Percentiles rank a stretch among this genome's conserved stretches.
These are phyloP conservation scores for Lojkania enalia DNA, from an alignment of 2,329 filamentous ascomycete genomes.

Conservation along the genomic window DNA sequence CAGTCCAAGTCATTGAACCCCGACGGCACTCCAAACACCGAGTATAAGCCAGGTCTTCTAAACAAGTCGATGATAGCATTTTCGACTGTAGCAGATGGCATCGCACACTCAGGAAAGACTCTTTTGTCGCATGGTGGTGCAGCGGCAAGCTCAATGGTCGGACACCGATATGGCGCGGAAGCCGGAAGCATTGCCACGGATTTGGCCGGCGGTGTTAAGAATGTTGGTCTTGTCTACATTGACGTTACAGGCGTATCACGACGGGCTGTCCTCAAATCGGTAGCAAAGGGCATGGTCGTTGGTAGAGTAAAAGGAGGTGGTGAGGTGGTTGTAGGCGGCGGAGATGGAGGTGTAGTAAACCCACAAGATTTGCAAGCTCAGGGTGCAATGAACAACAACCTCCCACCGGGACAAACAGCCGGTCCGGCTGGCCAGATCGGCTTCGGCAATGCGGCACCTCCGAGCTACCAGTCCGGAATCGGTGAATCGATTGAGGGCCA, in stretches of 20 bases:
- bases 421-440: constrained; percentile 36
- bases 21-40: constrained; percentile 64
- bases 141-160: constrained; percentile 83
- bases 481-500: constrained; percentile 44
- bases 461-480: constrained; percentile 38
- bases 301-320: constrained; percentile 78
- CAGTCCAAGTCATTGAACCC: constrained; percentile 66
- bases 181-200: constrained; percentile 76
- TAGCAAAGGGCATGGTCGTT: constrained; percentile 92
- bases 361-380: constrained; percentile 44
- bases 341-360: constrained; percentile 55
- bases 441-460: constrained; percentile 42
- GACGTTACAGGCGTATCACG: constrained; percentile 92
- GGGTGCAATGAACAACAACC: constrained; percentile 29
- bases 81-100: constrained; percentile 88
- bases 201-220: constrained; percentile 86
- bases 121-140: constrained; percentile 73
- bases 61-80: constrained; percentile 98
- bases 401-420: constrained; percentile 29
- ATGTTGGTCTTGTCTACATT: constrained; percentile 95
- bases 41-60: constrained; percentile 86
- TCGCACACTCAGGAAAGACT: constrained; percentile 82
- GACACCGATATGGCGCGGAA: constrained; percentile 86
- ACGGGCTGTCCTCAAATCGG: constrained; percentile 86
- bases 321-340: constrained; percentile 72